Base-by-base conservation (phyloP, 495 filamentous ascomycete genomes). In the Hypoxylon rickii region DNA sequence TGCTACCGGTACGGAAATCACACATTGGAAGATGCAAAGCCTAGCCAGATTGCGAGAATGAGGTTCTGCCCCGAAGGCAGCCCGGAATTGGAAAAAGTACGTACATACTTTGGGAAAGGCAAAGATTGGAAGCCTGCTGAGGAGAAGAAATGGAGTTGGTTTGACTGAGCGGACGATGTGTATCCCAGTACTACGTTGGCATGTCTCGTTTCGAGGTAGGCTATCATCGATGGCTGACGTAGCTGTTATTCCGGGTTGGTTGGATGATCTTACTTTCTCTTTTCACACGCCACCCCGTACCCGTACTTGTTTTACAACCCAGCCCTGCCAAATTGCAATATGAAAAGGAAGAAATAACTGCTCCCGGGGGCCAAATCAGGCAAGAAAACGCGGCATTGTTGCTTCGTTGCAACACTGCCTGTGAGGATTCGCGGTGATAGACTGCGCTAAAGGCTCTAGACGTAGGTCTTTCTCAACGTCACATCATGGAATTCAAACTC, bases 1-100 rank as follows among this genome's bases (percentile, higher is more conserved):
- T 71, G 69, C 17, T 71, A 61, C 18, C 42, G 51, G 13, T 55
- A 55, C 11, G 43, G 42, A 1, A 47, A 55, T 19, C 22, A 26
- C 19, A 33, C 42, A 24, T n/a, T 19, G 26, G 42, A 44, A n/a
- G 42, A 44, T 11, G 26, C 3, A 0, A 16, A 19, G 24, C 24
- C 42, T 7, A 44, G 42, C 26, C 42, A 44, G 42, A 7, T 44
- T 20, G 12, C 42, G 7, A 32, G 42, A n/a, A 44, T 44, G 42
- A 13, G 42, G 26, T 44, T 11, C 20, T 44, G 42, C 16, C 42
- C 42, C 1, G 42, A 44, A 16, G 42, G 42, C 1, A 44, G 42
- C n/a, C 24, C 24, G 2, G 42, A 44, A 20, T 20, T 44, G 11
- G 42, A 44, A n/a, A 44, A 20, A 16, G 26, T 44, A 32, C 13